A percentile compares a stretch with the other conserved stretches of the same genome.
Conservation (phyloP, 2,329 filamentous ascomycete genomes). For the Magnaporthiopsis incrustans region DNA sequence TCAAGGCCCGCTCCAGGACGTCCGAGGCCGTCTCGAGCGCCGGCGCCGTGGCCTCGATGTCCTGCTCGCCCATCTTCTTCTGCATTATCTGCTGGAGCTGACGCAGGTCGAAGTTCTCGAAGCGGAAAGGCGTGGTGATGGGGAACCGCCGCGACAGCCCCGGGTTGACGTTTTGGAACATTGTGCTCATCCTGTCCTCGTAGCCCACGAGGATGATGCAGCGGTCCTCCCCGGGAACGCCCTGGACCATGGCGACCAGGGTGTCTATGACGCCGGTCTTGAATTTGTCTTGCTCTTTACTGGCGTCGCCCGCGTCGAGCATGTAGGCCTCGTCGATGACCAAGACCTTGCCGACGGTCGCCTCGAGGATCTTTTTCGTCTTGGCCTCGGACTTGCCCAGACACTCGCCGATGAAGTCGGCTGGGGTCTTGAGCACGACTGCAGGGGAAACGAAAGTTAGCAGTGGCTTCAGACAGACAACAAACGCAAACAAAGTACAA, state of each 20-base stretch:
- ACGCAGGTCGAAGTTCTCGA: conserved; percentile 56
- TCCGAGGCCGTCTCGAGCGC: conserved; percentile 49
- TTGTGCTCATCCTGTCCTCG: conserved; percentile 57
- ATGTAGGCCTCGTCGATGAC: conserved; percentile 77
- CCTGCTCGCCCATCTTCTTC: conserved; percentile 51
- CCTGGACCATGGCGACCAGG: conserved; percentile 66
- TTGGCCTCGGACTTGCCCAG: conserved; percentile 62
- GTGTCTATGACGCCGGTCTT: conserved; percentile 63
- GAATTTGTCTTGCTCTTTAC: conserved; percentile 31
- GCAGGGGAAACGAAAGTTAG: too few relatives aligned
- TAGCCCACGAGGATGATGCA: conserved; percentile 68
- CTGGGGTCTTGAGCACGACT: neutral
- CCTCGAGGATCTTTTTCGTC: conserved; percentile 62
- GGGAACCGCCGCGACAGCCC: conserved; percentile 61
- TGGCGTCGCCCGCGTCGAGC: conserved; percentile 35
- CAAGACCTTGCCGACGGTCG: conserved; percentile 63
- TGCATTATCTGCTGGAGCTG: conserved; percentile 54
- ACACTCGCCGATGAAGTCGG: conserved; percentile 57
- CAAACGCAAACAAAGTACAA: too few relatives aligned
- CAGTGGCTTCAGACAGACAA: neutral
- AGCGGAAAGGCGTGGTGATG: conserved; percentile 52
- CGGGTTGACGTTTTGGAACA: conserved; percentile 68
- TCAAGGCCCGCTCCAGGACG: conserved; percentile 50
- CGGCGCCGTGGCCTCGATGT: conserved; percentile 40
- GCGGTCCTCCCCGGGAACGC: conserved; percentile 59